Conservation (phyloP, 441 rosid genomes). For the Arabidopsis hybrid region DNA sequence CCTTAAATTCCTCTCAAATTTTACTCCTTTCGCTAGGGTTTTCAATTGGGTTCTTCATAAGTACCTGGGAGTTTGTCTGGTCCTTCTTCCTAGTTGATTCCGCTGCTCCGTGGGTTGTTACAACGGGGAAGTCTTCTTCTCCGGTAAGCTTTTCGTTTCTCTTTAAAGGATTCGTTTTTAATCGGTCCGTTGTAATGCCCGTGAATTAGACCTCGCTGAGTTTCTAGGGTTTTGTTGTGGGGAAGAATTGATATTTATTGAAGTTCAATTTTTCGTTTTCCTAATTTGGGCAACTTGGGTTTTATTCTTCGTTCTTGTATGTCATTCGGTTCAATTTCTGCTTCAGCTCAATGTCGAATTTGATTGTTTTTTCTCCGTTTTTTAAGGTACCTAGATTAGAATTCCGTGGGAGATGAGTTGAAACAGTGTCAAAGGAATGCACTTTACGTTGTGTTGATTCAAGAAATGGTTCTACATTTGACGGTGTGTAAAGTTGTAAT, state of each 20-base stretch:
- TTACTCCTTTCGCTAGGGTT: slow-evolving; percentile 29
- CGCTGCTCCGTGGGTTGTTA: slow-evolving; percentile 17
- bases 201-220: slow-evolving; percentile 15
- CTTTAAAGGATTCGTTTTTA: slow-evolving; percentile 11
- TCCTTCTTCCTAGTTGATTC: slow-evolving; percentile 25
- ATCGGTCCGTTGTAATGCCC: not conserved
- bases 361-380: not conserved
- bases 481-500: slow-evolving; percentile 62
- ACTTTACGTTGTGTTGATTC: slow-evolving; percentile 37
- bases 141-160: slow-evolving; percentile 35
- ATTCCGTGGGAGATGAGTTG: slow-evolving; percentile 7
- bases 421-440: slow-evolving; percentile 21
- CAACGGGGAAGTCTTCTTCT: slow-evolving; percentile 41
- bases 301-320: not conserved
- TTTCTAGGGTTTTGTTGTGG: slow-evolving; percentile 41
- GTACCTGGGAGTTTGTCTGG: slow-evolving; percentile 11
- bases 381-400: slow-evolving; percentile 27
- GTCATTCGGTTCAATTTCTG: slow-evolving; percentile 7
- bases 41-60: not conserved
- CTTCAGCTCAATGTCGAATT: slow-evolving; percentile 15
- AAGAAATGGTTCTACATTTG: slow-evolving; percentile 49
- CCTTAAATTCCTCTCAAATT: slow-evolving; percentile 5
- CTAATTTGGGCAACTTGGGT: slow-evolving; percentile 4
- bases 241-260: slow-evolving; percentile 20
- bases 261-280: slow-evolving; percentile 9